phyloP scores from a whole-genome alignment of 176 grass and related monocot species.

The Triticum timopheevii region DNA sequence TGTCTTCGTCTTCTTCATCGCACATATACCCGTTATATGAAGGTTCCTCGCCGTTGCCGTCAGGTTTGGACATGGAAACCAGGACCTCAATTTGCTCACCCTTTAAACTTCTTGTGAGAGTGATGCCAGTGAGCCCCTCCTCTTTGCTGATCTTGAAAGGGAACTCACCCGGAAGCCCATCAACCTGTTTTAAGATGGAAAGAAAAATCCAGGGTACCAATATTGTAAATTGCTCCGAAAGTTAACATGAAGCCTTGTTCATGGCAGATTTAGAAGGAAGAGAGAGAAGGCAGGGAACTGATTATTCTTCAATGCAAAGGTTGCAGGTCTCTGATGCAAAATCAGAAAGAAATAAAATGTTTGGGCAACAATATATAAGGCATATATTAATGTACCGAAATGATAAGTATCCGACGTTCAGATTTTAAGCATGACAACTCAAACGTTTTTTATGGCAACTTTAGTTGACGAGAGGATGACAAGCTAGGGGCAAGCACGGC shows the following conservation, averaged over 20 bases:
- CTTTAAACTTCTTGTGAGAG: constrained; percentile 59
- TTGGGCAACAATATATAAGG: too few species aligned
- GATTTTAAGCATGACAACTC: too few species aligned
- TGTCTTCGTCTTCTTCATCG: not conserved
- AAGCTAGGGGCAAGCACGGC: too few species aligned
- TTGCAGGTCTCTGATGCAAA: too few species aligned
- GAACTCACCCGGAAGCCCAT: constrained; percentile 59
- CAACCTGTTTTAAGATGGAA: constrained; percentile 33
- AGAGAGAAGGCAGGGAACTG: not conserved
- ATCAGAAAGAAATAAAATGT: too few species aligned
- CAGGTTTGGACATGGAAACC: constrained; percentile 46
- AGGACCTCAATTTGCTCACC: constrained; percentile 65
- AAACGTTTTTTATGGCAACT: too few species aligned
- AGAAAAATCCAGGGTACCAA: not conserved
- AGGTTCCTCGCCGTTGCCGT: too few species aligned
- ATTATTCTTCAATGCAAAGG: too few species aligned
- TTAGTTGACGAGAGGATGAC: too few species aligned
- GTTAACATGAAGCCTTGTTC: not conserved
- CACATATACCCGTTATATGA: too few species aligned
- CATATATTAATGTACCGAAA: too few species aligned
- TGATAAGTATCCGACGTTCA: too few species aligned
- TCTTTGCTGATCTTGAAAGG: constrained; percentile 70
- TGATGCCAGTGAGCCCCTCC: constrained; percentile 46
- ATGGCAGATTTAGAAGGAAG: not conserved
- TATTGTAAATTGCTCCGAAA: not conserved